Evolutionary conservation across 2,329 filamentous ascomycete genomes (phyloP).

Genomic region (Colletotrichum salicis): DNA sequence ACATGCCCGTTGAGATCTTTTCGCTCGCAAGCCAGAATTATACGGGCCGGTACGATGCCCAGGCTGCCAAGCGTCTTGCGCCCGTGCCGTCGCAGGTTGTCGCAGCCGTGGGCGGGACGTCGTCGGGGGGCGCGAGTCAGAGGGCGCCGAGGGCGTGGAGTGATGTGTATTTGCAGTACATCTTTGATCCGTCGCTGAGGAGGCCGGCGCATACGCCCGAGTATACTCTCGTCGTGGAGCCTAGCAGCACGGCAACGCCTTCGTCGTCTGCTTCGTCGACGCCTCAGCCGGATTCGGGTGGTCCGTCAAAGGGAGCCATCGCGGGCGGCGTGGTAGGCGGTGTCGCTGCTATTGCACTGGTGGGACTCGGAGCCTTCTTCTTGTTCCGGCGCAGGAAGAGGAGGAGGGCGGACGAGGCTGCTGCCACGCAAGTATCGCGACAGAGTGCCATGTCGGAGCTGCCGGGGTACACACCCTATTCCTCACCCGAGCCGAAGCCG

Average conservation of each 20-base stretch:
- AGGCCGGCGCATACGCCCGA: constrained; percentile 38
- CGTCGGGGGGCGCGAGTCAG: constrained; percentile 47
- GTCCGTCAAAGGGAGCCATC: neutral
- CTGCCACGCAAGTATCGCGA: neutral
- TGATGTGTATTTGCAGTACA: constrained; percentile 40
- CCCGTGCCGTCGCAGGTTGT: constrained; percentile 59
- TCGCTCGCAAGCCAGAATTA: constrained; percentile 37
- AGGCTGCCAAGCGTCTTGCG: constrained; percentile 40
- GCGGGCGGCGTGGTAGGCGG: constrained; percentile 9
- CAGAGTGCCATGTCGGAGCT: constrained; percentile 22
- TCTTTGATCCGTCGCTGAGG: constrained; percentile 38
- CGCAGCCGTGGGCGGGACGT: constrained; percentile 55
- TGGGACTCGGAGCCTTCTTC: neutral
- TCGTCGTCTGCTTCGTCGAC: neutral
- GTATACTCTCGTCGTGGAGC: constrained; percentile 37
- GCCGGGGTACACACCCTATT: constrained; percentile 9
- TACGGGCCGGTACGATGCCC: constrained; percentile 44
- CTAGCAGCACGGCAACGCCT: neutral
- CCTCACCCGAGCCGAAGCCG: constrained; percentile 9
- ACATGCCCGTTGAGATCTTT: constrained; percentile 41
- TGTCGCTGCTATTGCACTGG: neutral
- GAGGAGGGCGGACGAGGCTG: constrained; percentile 9
- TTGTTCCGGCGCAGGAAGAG: neutral
- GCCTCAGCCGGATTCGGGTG: neutral
- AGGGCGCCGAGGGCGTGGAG: constrained; percentile 36